Base-by-base conservation (phyloP, 2,329 filamentous ascomycete species). In the Venturia nashicola region DNA sequence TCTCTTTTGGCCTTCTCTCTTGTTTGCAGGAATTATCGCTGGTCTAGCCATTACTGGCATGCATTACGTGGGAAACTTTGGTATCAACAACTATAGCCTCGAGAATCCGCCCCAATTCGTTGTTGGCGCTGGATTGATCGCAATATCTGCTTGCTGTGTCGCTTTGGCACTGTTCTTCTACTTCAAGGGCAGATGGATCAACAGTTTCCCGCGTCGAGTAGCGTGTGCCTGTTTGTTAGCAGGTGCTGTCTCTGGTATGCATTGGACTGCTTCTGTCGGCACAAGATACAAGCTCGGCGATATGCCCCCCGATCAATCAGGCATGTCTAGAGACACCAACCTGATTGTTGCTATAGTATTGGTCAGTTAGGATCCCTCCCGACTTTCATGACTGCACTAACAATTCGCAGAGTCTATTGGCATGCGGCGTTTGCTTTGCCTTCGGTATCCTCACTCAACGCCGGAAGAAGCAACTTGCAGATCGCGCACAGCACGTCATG, bases 51-150 rank as follows among this genome's bases (percentile, higher is more conserved):
- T 94, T 61, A 90, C 88, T 65, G 88, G 87, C 40, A 94, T 95
- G 90, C 89, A 95, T 73, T 95, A 94, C 70, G 78, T 93, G 20
- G 90, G 90, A n/a, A 91, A 95, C 71, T 83, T 88, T 40, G 90
- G 90, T 42, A 91, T 93, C 66, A 80, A 81, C 36, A 93, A 95
- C 72, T 96, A 94, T 71, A 75, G 72, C 4, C 86, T 89, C 68
- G 75, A 78, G 12, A 91, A 92, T 68, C 73, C 76, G 3, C 71
- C 76, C 16, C 76, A 75, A 27, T 84, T 85, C 70, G 81, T 95
- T 18, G 76, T 87, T 2, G 89, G 86, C 2, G 84, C 90, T 5
- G 84, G 84, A 23, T 72, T 87, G 57, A 91, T 95, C 67, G 88
- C 91, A 5, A 81, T 90, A 3, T 80, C 83, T 9, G 88, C 89